These are phyloP conservation scores for Eucalyptus sp. DNA, from an alignment of 345 rosid genomes.

Conservation along the genomic window DNA sequence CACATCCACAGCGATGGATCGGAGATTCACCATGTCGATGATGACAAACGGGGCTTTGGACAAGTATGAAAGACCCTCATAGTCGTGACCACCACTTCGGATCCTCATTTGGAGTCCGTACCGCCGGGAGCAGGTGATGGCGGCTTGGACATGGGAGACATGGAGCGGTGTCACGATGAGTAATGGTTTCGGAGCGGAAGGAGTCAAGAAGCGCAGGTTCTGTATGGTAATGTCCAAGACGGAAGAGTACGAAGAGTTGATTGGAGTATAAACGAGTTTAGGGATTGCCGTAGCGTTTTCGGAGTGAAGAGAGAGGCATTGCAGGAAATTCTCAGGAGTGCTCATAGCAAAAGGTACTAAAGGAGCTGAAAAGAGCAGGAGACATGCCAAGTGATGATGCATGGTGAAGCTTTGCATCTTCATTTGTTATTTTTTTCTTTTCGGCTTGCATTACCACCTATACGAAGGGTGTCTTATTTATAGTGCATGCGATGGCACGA, in stretches of 20 bases:
- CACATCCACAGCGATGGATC: background rate
- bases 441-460: no score
- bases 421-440: no score
- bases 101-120: background rate
- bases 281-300: background rate
- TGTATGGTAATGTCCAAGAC: background rate
- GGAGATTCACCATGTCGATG: background rate
- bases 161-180: constrained; percentile 15
- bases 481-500: no score
- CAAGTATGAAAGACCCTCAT: background rate
- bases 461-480: no score
- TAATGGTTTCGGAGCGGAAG: constrained; percentile 6
- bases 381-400: background rate
- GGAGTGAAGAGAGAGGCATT: background rate
- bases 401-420: no score
- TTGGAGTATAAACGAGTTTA: background rate
- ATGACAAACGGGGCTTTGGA: background rate
- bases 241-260: background rate
- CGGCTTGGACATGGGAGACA: constrained; percentile 22
- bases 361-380: background rate
- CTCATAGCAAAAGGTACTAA: background rate
- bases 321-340: background rate
- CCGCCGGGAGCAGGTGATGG: constrained; percentile 11
- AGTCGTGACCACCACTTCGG: background rate
- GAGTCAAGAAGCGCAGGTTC: constrained; percentile 1